phyloP scores from a whole-genome alignment of 495 filamentous ascomycete genomes.

The Annulohypoxylon nitens region DNA sequence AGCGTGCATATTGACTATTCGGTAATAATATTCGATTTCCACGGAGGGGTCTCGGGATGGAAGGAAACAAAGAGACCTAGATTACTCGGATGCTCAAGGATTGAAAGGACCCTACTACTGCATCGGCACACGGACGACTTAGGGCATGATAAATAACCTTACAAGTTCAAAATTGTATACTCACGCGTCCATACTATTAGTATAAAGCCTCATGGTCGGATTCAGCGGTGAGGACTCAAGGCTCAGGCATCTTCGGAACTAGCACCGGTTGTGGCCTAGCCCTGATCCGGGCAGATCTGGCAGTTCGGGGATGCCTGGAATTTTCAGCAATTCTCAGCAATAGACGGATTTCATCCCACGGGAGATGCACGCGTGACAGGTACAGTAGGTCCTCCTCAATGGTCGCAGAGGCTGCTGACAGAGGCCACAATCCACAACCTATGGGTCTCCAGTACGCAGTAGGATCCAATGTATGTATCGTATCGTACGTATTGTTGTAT shows the following conservation, averaged over 20 bases:
- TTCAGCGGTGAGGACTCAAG: background rate
- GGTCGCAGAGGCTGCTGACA: background rate
- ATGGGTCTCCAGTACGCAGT: too few relatives aligned
- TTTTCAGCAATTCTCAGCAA: background rate
- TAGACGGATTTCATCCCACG: conserved; percentile 24
- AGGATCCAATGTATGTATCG: too few relatives aligned
- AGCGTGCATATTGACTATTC: background rate
- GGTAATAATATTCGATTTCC: conserved; percentile 5
- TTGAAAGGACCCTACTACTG: background rate
- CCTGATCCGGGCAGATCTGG: conserved; percentile 21
- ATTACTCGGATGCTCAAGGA: too few relatives aligned
- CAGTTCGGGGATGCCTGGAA: conserved; percentile 7
- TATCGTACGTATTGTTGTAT: too few relatives aligned
- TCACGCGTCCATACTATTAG: background rate
- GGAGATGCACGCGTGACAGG: conserved; percentile 33
- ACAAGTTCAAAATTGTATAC: background rate
- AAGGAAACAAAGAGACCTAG: background rate
- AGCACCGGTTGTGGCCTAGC: background rate
- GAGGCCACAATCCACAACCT: too few relatives aligned
- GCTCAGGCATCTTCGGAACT: background rate
- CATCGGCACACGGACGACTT: conserved; percentile 4
- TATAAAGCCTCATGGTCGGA: background rate
- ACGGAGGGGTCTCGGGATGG: background rate
- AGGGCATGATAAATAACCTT: background rate
- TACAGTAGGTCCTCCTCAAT: conserved; percentile 7